A percentile compares a stretch with the other conserved stretches of the same genome.
phyloP scores from a whole-genome alignment of 108 stramenopile genomes.

The Cyclotella distinguenda region DNA sequence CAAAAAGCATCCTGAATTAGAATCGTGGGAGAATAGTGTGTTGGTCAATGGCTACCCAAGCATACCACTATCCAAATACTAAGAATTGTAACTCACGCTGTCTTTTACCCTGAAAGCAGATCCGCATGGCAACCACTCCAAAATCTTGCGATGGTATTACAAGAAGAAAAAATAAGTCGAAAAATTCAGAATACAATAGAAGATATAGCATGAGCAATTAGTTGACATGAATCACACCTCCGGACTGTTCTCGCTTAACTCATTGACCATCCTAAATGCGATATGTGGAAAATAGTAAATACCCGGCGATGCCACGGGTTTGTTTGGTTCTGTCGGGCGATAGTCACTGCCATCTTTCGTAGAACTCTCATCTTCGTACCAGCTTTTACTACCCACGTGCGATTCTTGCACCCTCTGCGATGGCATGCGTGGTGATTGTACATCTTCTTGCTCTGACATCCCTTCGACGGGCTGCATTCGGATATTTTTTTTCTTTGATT shows the following conservation, averaged over 20 bases:
- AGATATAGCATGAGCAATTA: not conserved
- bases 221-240: not conserved
- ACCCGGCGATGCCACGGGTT: not conserved
- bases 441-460: too few species aligned
- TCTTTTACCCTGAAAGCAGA: slow-evolving; percentile 9
- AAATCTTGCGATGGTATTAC: not conserved
- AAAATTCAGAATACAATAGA: not conserved
- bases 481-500: not conserved
- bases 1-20: not conserved
- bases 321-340: not conserved
- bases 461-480: not conserved
- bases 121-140: slow-evolving; percentile 5
- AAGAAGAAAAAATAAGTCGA: not conserved
- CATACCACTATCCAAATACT: not conserved
- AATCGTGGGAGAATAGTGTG: not conserved
- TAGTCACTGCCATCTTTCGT: too few species aligned
- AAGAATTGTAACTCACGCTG: not conserved
- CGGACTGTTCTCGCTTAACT: not conserved
- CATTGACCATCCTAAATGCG: slow-evolving; percentile 1
- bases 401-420: not conserved
- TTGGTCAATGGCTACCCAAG: not conserved
- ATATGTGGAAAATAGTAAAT: not conserved
- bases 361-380: not conserved
- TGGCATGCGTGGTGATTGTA: too few species aligned
- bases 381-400: not conserved